Percentiles rank a stretch among this genome's conserved stretches.
These are phyloP conservation scores for Yarrowia sp. DNA, from an alignment of 805 yeast genomes.

Conservation along the genomic window DNA sequence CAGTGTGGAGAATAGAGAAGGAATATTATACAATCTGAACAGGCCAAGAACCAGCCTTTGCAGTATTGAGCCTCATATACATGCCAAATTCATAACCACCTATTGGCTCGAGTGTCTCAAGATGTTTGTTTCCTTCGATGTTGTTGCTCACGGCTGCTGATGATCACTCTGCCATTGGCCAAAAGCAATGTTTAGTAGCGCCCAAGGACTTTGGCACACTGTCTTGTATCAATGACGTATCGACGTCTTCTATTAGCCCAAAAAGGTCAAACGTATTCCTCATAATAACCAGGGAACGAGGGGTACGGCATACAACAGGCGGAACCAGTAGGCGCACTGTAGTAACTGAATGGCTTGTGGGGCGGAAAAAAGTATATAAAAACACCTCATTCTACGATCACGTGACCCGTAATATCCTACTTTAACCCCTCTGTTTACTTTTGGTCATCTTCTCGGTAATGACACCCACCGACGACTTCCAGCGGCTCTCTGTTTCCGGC, in stretches of 20 bases:
- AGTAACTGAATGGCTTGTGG: no score
- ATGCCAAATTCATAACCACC: no score
- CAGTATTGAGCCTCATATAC: no score
- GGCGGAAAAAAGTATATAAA: no score
- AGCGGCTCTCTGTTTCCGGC: constrained; percentile 20
- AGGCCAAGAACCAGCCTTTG: no score
- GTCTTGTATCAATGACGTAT: neutral
- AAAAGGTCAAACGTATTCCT: neutral
- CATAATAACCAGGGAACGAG: neutral
- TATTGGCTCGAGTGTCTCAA: no score
- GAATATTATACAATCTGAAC: no score
- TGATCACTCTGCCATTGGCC: constrained; percentile 7
- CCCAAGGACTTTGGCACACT: no score
- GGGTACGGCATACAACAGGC: neutral
- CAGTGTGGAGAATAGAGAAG: neutral
- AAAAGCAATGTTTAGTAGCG: constrained; percentile 3
- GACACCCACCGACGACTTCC: constrained; percentile 15
- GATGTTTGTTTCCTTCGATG: no score
- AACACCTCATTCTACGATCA: neutral
- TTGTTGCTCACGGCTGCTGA: constrained; percentile 7
- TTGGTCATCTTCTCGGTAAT: constrained; percentile 21
- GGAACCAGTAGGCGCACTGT: no score
- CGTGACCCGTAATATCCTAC: neutral
- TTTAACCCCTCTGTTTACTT: neutral
- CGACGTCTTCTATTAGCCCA: neutral